Base-by-base conservation (phyloP, 495 filamentous ascomycete species). In the Xanthoparmelia taractica region DNA sequence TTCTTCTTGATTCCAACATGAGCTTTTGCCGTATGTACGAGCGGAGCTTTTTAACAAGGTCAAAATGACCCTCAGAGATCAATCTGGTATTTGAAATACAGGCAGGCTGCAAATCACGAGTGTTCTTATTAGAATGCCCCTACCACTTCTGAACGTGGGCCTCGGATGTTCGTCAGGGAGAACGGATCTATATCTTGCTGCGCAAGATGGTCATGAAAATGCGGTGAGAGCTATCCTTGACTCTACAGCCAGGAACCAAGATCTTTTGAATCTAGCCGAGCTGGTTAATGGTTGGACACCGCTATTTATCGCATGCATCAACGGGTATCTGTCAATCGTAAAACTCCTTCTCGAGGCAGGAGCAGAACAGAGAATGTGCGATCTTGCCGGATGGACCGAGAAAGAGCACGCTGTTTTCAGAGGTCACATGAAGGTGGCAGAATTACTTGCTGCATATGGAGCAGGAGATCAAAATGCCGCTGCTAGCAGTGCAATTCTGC, bases 281-380 rank as follows among this genome's bases (percentile, higher is more conserved):
- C 85, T 83, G 48, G 82, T 79, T 0, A 90, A 87, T 66, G 84
- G 82, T 18, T 92, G 90, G 89, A 91, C 88, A 8, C 87, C 90
- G 13, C 75, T 94, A 3, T 88, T 90, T 64, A 79, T 91, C 64
- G 87, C 89, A 20, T 83, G 85, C 57, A 86, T 91, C 2, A 87
- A 92, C 57, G 89, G 89, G 0, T 82, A 89, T 69, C 68, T 84
- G 18, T 66, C 77, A 0, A 78, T 88, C 40, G 85, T 62, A 5
- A 52, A 61, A 27, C 34, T 65, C 18, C 79, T 94, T 20, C 75
- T 91, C 41, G 76, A 82, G 29, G 82, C 83, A 29, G 87, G 87
- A 1, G 84, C 86, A 0, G 80, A 88, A 54, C 50, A 64, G 8
- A 48, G 65, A n/a, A 25, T 66, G 15, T 40, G 47, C 27, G 69